Base-by-base conservation (phyloP, 2,329 filamentous ascomycete species). In the Aspergillus spinulosporus region DNA sequence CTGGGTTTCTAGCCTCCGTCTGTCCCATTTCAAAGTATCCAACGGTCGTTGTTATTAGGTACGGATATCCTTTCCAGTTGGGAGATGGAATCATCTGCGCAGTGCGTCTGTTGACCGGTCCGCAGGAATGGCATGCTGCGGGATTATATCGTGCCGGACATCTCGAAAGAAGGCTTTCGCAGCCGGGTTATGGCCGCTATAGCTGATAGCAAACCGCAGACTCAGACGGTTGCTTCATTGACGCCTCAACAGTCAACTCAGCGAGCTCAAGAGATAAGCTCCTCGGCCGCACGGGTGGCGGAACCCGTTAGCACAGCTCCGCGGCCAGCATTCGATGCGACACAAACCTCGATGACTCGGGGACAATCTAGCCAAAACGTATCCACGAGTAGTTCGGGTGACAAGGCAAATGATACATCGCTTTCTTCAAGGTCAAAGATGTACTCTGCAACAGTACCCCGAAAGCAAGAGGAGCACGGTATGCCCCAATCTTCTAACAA, bases 11-110 rank as follows among this genome's bases (percentile, higher is more conserved):
- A 11, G 83, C 87, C 7, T 89, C 90, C 45, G 89, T 96, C 66
- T 95, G 90, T 66, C 89, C 90, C 0, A 78, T 96, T n/a, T 83
- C 84, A 1, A 85, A 85, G 62, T 85, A 85, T n/a, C 92, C 93
- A 0, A 88, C 88, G 1, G 75, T 96, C 6, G 82, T 96, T 12
- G 78, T 95, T 15, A 92, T 96, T 64, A 85, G 87, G 83, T 88
- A 76, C 51, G 81, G 56, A 34, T 36, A 9, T n/a, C 3, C 4
- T 15, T 49, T 0, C 29, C 21, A 34, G 26, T 8, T 15, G 31
- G 11, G 21, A 28, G 9, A 3, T n/a, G 4, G 12, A 26, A 31
- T 29, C 4, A 8, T 43, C n/a, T 7, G 37, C 9, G 39, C 32
- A 49, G 37, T n/a, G 9, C 37, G 14, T 12, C 21, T 34, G 56